phyloP scores from a whole-genome alignment of 768 basidiomycete species.

The Coprinopsis strossmayeri region DNA sequence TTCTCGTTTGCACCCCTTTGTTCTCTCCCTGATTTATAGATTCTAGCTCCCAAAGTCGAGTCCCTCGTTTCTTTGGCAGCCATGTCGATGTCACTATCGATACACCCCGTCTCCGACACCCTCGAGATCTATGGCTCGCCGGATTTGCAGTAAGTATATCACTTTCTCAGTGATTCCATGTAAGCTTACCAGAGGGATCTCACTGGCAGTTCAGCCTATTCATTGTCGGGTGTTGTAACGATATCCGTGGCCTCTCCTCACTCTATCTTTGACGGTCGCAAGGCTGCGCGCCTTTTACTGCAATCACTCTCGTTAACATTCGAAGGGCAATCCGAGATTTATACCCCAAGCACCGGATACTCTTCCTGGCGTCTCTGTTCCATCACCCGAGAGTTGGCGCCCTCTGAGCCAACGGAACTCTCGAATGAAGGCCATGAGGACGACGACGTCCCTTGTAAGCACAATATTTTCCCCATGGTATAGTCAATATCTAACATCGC shows the following conservation, averaged over 20 bases:
- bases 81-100: constrained; percentile 65
- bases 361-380: constrained; percentile 61
- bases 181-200: too few species aligned
- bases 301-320: constrained; percentile 71
- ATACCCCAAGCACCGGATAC: constrained; percentile 62
- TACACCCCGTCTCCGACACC: constrained; percentile 48
- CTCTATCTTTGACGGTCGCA: constrained; percentile 49
- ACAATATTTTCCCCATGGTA: too few species aligned
- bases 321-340: constrained; percentile 79
- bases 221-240: constrained; percentile 76
- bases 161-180: too few species aligned
- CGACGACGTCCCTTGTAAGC: constrained; percentile 42
- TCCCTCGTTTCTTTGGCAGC: constrained; percentile 17
- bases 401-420: constrained; percentile 49
- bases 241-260: constrained; percentile 54
- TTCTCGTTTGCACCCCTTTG: not conserved
- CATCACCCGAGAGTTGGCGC: constrained; percentile 55
- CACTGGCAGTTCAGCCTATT: constrained; percentile 88
- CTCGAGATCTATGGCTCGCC: constrained; percentile 70
- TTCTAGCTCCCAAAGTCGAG: too few species aligned
- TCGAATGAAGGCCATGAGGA: constrained; percentile 61
- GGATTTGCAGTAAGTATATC: constrained; percentile 50
- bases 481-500: too few species aligned
- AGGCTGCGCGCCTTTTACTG: constrained; percentile 47
- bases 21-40: constrained; percentile 4